Conservation (phyloP, 352 stramenopile genomes). For the Globisporangium megalacanthum region DNA sequence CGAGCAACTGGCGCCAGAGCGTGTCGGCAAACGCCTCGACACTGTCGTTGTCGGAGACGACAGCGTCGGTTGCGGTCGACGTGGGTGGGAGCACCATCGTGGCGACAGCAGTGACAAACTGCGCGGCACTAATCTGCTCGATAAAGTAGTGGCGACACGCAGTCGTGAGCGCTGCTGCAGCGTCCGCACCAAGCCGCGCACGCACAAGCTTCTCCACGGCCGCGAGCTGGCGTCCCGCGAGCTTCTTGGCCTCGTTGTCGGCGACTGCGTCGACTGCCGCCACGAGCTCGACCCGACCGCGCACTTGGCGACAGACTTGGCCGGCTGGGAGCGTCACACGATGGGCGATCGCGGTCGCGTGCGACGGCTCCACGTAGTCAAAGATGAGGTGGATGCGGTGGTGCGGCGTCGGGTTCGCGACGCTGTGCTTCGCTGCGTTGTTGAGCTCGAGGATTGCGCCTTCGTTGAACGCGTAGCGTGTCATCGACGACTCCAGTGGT, state of each 20-base stretch:
- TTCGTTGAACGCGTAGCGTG: conserved; percentile 85
- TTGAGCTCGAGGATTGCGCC: conserved; percentile 96
- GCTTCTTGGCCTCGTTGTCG: conserved; percentile 18
- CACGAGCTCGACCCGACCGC: conserved; percentile 44
- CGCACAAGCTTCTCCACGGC: conserved; percentile 24
- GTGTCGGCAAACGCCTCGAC: conserved; percentile 7
- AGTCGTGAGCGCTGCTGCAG: conserved; percentile 18
- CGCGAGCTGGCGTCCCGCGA: conserved; percentile 22
- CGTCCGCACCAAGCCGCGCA: conserved; percentile 13
- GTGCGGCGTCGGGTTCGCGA: conserved; percentile 83
- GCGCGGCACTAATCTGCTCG: conserved; percentile 44
- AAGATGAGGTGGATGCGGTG: conserved; percentile 96
- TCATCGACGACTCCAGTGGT: conserved; percentile 39
- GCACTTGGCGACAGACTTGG: conserved; percentile 45
- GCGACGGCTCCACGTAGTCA: conserved; percentile 89
- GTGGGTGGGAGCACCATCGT: too few species aligned
- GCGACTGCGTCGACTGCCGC: conserved; percentile 19
- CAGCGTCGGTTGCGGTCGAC: background rate
- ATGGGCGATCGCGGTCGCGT: conserved; percentile 13
- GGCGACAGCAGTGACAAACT: conserved; percentile 18
- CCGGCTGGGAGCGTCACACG: conserved; percentile 27
- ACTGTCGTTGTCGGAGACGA: conserved; percentile 1
- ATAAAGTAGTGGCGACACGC: conserved; percentile 55
- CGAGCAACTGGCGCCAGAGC: conserved; percentile 30
- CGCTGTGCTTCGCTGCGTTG: conserved; percentile 93